Percentiles rank a stretch among this genome's conserved stretches.
Evolutionary conservation across 768 basidiomycete species (phyloP).

Genomic region (Leucogyrophana mollusca): DNA sequence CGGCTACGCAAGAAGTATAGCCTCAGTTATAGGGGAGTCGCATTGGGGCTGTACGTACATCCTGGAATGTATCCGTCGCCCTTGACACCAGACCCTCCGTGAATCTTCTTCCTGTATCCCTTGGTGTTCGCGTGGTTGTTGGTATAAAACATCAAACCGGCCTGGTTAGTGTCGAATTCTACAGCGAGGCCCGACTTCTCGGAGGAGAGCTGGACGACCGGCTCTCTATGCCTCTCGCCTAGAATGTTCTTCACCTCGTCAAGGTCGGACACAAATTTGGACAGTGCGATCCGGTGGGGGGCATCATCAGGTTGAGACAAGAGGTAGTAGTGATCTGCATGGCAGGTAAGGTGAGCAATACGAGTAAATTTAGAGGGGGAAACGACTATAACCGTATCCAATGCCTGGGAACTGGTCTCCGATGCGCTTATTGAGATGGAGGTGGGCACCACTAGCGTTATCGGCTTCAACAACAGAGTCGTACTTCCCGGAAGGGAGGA

Average conservation of each 20-base stretch:
- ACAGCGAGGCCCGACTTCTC: slow-evolving; percentile 59
- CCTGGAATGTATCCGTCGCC: slow-evolving; percentile 60
- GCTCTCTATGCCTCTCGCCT: slow-evolving; percentile 31
- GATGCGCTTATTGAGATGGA: slow-evolving; percentile 49
- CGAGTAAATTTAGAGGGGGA: background rate
- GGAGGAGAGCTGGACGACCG: slow-evolving; percentile 54
- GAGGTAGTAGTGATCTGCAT: slow-evolving; percentile 63
- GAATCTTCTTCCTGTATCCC: slow-evolving; percentile 66
- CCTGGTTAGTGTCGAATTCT: slow-evolving; percentile 69
- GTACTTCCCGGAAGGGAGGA: slow-evolving; percentile 53
- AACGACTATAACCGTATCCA: slow-evolving; percentile 53
- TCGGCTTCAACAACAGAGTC: slow-evolving; percentile 44
- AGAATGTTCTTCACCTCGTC: slow-evolving; percentile 42
- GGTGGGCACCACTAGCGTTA: slow-evolving; percentile 35
- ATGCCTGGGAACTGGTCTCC: slow-evolving; percentile 53
- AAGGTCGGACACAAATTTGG: slow-evolving; percentile 38
- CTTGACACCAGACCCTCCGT: slow-evolving; percentile 64
- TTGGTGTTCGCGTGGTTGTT: slow-evolving; percentile 49
- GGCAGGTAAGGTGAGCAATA: background rate
- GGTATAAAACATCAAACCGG: slow-evolving; percentile 74
- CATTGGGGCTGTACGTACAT: slow-evolving; percentile 38
- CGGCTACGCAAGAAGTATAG: slow-evolving; percentile 36
- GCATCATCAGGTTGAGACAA: slow-evolving; percentile 40
- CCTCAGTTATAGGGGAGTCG: background rate
- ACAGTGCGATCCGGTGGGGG: slow-evolving; percentile 48